Percentiles rank a stretch among this genome's conserved stretches.
Conservation (phyloP, 2,329 filamentous ascomycete genomes). For the Sarocladium kiliense region DNA sequence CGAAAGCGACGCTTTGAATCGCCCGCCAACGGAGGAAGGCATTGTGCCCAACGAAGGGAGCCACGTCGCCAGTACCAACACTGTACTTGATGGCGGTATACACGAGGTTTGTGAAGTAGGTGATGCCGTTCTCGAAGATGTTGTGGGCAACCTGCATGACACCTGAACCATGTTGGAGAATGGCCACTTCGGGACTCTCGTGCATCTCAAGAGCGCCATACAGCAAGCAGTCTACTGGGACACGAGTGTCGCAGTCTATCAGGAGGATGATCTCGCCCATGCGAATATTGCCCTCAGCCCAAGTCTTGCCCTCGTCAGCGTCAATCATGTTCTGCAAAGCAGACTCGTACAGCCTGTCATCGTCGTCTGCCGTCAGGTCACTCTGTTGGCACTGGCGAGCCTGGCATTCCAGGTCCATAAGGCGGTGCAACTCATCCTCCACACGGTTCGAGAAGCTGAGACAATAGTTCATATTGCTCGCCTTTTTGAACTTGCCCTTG, state of each 20-base stretch:
- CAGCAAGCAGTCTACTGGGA: slow-evolving; percentile 61
- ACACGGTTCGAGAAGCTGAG: slow-evolving; percentile 56
- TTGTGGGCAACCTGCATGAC: slow-evolving; percentile 71
- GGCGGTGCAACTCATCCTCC: slow-evolving; percentile 47
- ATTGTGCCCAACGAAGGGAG: slow-evolving; percentile 74
- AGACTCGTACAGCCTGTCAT: slow-evolving; percentile 33
- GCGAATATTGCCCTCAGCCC: slow-evolving; percentile 56
- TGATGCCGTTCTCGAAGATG: slow-evolving; percentile 69
- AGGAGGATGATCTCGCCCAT: slow-evolving; percentile 61
- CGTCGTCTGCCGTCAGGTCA: slow-evolving; percentile 22
- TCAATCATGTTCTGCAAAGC: slow-evolving; percentile 42
- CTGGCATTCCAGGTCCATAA: not conserved
- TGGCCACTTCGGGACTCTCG: slow-evolving; percentile 62
- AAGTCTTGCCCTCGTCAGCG: slow-evolving; percentile 37
- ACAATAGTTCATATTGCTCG: slow-evolving; percentile 72
- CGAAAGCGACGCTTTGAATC: not conserved
- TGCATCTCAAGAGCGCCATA: slow-evolving; percentile 70
- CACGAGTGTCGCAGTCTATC: slow-evolving; percentile 64
- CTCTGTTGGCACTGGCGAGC: slow-evolving; percentile 15
- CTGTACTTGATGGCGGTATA: slow-evolving; percentile 69
- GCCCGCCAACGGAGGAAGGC: slow-evolving; percentile 62
- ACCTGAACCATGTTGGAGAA: slow-evolving; percentile 66
- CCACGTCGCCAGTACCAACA: slow-evolving; percentile 65
- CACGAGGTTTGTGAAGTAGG: slow-evolving; percentile 74
- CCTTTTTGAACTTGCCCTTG: slow-evolving; percentile 66